Evolutionary conservation across 1,139 yeast genomes (phyloP), one percentile per base, ranked within the genome.

Genomic region (Pneumocystis carinii): DNA sequence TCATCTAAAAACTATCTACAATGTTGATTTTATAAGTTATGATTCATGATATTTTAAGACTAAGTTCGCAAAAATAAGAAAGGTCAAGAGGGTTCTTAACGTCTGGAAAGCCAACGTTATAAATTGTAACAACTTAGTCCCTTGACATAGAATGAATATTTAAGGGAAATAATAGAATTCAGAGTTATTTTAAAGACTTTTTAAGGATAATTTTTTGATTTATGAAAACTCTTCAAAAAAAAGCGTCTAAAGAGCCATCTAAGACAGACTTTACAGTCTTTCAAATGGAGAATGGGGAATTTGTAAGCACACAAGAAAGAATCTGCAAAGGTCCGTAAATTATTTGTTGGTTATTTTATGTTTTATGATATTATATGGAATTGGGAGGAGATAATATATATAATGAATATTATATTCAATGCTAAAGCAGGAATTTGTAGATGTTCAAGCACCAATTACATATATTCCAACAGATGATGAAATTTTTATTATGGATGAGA

Each of bases 401-500:
- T 24, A 6, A 1, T n/a, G n/a, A 59, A 27, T n/a, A n/a, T 37
- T 32, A 24, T 32, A 57, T 35, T 42, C 12, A 62, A 59, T 37
- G 38, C 57, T 48, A 24, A 48, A 48, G 35, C 1, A 12, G 10
- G 24, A 24, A 5, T 24, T 48, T 48, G 3, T 48, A 66, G 71
- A 70, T 3, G 90, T 89, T 2, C 77, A 80, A 0, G 84, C 90
- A 1, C 94, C 96, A 1, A 88, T 88, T 0, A 75, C 82, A 38
- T 74, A 75, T 61, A 77, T 77, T 29, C 97, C 97, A 0, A 74
- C 79, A 0, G 88, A 90, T 71, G 80, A 75, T 8, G 83, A 88
- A 71, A 48, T 48, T 24, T 48, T 48, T 48, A 77, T 92, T 41
- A 90, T 88, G 69, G 75, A 75, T 59, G 73, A 77, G 15, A 78